Conservation (phyloP, 108 stramenopile species). For the Pelagomonas calceolata region DNA sequence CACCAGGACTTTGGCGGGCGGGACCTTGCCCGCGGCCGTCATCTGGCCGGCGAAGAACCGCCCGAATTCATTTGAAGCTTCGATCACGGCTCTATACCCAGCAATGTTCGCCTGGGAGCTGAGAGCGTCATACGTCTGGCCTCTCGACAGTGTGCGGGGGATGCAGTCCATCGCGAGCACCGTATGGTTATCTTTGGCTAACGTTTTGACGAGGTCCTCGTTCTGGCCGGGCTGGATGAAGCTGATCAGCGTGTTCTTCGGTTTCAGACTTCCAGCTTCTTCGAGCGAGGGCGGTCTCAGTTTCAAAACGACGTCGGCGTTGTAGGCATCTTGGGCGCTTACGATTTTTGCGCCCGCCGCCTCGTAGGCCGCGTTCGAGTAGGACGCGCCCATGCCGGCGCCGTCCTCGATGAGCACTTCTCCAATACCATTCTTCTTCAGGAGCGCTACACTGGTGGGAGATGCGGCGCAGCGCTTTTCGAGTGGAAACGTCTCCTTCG, state of each 20-base stretch:
- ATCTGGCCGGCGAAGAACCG: conserved; percentile 53
- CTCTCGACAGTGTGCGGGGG: conserved; percentile 82
- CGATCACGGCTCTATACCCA: conserved; percentile 95
- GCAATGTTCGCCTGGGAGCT: conserved; percentile 94
- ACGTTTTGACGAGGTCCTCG: conserved; percentile 68
- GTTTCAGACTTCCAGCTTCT: conserved; percentile 60
- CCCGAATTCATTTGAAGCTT: conserved; percentile 88
- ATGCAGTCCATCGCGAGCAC: conserved; percentile 94
- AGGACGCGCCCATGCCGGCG: conserved; percentile 71
- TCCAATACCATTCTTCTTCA: conserved; percentile 8
- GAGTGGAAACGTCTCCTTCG: conserved; percentile 71
- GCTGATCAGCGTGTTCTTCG: conserved; percentile 63
- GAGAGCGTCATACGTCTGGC: conserved; percentile 94
- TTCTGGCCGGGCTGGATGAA: conserved; percentile 87
- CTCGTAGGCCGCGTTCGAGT: conserved; percentile 80
- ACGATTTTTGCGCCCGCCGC: conserved; percentile 86
- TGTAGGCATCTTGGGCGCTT: conserved; percentile 27
- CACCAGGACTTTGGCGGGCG: conserved; percentile 97
- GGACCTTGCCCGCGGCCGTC: conserved; percentile 85
- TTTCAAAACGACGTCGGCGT: conserved; percentile 18
- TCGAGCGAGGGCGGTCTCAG: conserved; percentile 77
- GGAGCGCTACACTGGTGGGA: conserved; percentile 46
- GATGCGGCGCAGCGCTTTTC: conserved; percentile 83
- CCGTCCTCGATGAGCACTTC: conserved; percentile 68
- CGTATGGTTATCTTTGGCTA: conserved; percentile 78